Base-by-base conservation (phyloP, 2,329 filamentous ascomycete genomes). In the Talaromyces amestolkiae region DNA sequence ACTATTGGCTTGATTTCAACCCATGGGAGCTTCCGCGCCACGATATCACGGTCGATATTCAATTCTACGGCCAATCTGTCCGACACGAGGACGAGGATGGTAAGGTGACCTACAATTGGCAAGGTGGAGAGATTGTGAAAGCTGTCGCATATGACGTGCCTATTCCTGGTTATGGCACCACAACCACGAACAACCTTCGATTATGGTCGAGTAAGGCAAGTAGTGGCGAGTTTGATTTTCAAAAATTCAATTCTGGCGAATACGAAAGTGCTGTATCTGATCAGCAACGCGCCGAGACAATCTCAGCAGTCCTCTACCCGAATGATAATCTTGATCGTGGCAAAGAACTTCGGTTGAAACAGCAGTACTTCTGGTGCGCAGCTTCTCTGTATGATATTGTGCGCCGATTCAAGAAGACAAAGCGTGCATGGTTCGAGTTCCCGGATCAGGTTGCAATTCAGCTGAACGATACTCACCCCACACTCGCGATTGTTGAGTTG, bases 311-410 rank as follows among this genome's bases (percentile, higher is more conserved):
- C 15, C 82, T 99, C 53, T 99, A 99, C 76, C 95, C 95, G 67
- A 99, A 99, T 74, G 94, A 98, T 80, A 98, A 97, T 79, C 86
- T 99, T 53, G 94, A 98, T 70, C 87, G 93, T 70, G 95, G 95
- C 68, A 99, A 99, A 80, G 95, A 99, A 83, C 87, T 99, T 69
- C 92, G 95, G 63, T 81, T 99, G 78, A 99, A 99, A 86, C 95
- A 99, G 79, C 95, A 99, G 79, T 99, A 99, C 85, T 99, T 99
- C 82, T 99, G 95, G 95, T 96, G 97, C 74, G 93, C 95, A 61
- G 95, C 95, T 17, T 99, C 95, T 17, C 85, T 99, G 3, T 92
- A 92, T 75, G 95, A 99, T 74, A 99, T 99, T 75, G 91, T 99
- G 67, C 91, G 95, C 66, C 89, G 95, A 66, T 99, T 98, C 88